phyloP scores from a whole-genome alignment of 2,329 filamentous ascomycete species.

The Volutella citrinella region DNA sequence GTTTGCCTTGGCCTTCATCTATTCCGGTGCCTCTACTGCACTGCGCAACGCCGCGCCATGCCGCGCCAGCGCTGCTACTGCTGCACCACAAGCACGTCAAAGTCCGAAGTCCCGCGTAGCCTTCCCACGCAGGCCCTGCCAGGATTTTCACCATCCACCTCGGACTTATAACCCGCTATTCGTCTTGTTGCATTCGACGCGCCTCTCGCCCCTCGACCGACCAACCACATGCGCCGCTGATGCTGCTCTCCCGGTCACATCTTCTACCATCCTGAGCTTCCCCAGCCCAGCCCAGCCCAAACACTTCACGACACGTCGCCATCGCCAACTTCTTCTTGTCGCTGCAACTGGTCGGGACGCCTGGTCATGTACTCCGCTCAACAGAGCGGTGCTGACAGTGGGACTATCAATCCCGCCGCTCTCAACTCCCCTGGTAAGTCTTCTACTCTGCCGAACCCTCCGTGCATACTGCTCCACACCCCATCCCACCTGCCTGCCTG shows the following conservation, averaged over 20 bases:
- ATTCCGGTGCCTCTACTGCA: no score
- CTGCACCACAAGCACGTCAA: no score
- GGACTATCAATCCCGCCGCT: constrained; percentile 87
- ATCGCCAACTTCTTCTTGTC: constrained; percentile 25
- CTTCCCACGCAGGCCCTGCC: no score
- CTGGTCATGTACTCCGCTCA: constrained; percentile 37
- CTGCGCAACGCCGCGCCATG: no score
- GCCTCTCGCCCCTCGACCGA: constrained; percentile 32
- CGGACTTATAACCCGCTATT: constrained; percentile 23
- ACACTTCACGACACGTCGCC: constrained; percentile 62
- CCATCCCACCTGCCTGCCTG: constrained; percentile 10
- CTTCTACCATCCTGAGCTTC: no score
- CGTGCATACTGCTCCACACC: constrained; percentile 12
- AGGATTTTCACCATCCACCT: background rate
- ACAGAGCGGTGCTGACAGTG: constrained; percentile 75
- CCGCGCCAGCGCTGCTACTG: no score
- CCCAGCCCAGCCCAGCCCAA: constrained; percentile 51
- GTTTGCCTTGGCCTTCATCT: no score
- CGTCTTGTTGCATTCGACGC: constrained; percentile 21
- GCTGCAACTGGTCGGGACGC: constrained; percentile 22
- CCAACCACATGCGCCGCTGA: constrained; percentile 51
- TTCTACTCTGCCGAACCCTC: constrained; percentile 15
- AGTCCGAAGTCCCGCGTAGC: no score
- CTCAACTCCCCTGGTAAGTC: constrained; percentile 74
- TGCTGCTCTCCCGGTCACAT: constrained; percentile 41